phyloP scores from a whole-genome alignment of 208 protist species.

The Trypanosoma theileri region DNA sequence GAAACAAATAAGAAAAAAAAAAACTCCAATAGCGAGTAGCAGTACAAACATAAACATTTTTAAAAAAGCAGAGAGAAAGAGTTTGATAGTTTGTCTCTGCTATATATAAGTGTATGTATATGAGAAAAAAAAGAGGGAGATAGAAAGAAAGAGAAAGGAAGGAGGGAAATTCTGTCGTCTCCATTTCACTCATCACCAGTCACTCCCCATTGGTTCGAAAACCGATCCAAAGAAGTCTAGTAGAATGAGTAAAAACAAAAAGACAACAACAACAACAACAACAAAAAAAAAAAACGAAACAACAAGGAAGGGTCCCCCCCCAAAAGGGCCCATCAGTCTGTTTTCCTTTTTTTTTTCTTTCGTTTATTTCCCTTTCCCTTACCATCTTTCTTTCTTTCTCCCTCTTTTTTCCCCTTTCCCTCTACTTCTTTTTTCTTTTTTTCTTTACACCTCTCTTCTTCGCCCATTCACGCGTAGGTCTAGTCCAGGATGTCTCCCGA shows the following conservation, averaged over 20 bases:
- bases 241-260: slow-evolving; percentile 19
- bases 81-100: too few relatives aligned
- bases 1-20: too few relatives aligned
- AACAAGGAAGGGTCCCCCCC: slow-evolving; percentile 12
- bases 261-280: slow-evolving; percentile 10
- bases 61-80: too few relatives aligned
- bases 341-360: background rate
- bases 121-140: too few relatives aligned
- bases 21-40: too few relatives aligned
- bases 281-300: slow-evolving; percentile 29
- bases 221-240: slow-evolving; percentile 13
- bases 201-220: slow-evolving; percentile 11
- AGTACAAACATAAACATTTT: too few relatives aligned
- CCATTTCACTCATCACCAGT: too few relatives aligned
- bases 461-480: background rate
- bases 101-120: too few relatives aligned
- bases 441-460: background rate
- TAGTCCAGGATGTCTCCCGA: slow-evolving; percentile 63
- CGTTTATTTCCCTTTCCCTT: slow-evolving; percentile 6
- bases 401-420: background rate
- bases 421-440: background rate
- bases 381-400: background rate
- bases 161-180: too few relatives aligned
- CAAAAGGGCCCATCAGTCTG: background rate
- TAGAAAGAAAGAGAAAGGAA: too few relatives aligned